Evolutionary conservation across 805 yeast genomes (phyloP).

Genomic region (Peterozyma xylosa): DNA sequence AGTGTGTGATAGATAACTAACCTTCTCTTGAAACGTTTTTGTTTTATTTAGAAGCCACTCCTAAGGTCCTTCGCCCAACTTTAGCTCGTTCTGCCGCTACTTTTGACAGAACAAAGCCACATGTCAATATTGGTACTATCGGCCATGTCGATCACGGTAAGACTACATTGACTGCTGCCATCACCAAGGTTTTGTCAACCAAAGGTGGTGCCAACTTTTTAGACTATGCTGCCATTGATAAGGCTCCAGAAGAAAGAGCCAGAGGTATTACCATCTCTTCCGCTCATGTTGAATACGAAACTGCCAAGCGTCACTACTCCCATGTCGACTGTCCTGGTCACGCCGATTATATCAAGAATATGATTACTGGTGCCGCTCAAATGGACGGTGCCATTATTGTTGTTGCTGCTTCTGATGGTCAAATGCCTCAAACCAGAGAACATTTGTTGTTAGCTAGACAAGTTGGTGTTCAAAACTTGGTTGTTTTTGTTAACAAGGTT

Average conservation of each 20-base stretch:
- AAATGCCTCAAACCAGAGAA: conserved; percentile 99
- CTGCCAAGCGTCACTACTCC: conserved; percentile 90
- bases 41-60: too few relatives aligned
- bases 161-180: conserved; percentile 97
- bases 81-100: conserved; percentile 44
- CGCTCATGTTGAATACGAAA: conserved; percentile 96
- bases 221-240: conserved; percentile 90
- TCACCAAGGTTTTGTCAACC: conserved; percentile 86
- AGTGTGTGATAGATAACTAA: too few relatives aligned
- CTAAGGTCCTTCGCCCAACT: conserved; percentile 2
- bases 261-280: conserved; percentile 98
- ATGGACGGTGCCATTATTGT: conserved; percentile 99
- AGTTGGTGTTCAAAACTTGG: conserved; percentile 97
- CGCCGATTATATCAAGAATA: conserved; percentile 96
- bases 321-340: conserved; percentile 99
- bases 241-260: conserved; percentile 98
- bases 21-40: too few relatives aligned
- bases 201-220: conserved; percentile 90
- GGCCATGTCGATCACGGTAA: conserved; percentile 99
- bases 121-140: conserved; percentile 94
- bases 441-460: conserved; percentile 97
- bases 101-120: conserved; percentile 94
- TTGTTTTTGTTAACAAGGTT: conserved; percentile 96
- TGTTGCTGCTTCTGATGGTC: conserved; percentile 98
- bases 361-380: conserved; percentile 99